A percentile compares a stretch with the other conserved stretches of the same genome.
These are phyloP conservation scores for Colletotrichum paranaense DNA, from an alignment of 2,329 filamentous ascomycete genomes.

Conservation along the genomic window DNA sequence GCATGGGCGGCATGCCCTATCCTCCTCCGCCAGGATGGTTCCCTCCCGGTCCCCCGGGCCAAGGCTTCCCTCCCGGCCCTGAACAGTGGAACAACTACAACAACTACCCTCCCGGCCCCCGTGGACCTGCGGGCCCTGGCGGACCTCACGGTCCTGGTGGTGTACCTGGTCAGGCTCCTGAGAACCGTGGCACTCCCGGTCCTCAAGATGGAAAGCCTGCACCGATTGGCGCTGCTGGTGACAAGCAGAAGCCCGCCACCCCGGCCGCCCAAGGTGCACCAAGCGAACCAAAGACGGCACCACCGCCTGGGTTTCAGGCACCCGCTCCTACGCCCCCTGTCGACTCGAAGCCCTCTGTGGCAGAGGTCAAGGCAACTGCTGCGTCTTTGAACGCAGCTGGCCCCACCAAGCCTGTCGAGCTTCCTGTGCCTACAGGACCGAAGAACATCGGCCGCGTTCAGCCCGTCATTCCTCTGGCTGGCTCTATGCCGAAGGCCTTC, in stretches of 20 bases:
- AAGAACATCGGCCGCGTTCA: conserved; percentile 64
- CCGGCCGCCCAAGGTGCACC: conserved; percentile 48
- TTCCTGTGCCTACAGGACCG: conserved; percentile 58
- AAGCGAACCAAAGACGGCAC: conserved; percentile 29
- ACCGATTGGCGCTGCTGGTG: conserved; percentile 62
- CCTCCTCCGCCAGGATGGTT: conserved; percentile 84
- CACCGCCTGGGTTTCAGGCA: conserved; percentile 41
- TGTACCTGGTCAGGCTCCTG: conserved; percentile 40
- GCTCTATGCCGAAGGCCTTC: conserved; percentile 45
- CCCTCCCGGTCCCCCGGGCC: conserved; percentile 74
- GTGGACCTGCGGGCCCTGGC: conserved; percentile 61
- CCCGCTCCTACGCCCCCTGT: conserved; percentile 72
- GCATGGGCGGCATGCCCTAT: conserved; percentile 80
- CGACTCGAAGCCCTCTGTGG: conserved; percentile 74
- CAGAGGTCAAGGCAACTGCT: conserved; percentile 63
- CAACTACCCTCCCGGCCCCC: conserved; percentile 70
- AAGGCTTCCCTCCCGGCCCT: conserved; percentile 74
- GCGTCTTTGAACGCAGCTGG: conserved; percentile 58
- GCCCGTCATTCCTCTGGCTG: conserved; percentile 74
- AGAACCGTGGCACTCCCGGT: conserved; percentile 38
- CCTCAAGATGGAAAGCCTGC: conserved; percentile 57
- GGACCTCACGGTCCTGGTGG: conserved; percentile 47
- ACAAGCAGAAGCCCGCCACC: conserved; percentile 60
- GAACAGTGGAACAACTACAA: conserved; percentile 66
- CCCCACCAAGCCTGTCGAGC: conserved; percentile 48